Evolutionary conservation across 345 rosid genomes (phyloP), one percentile per base, ranked within the genome.

Genomic region (Hypericum perforatum): DNA sequence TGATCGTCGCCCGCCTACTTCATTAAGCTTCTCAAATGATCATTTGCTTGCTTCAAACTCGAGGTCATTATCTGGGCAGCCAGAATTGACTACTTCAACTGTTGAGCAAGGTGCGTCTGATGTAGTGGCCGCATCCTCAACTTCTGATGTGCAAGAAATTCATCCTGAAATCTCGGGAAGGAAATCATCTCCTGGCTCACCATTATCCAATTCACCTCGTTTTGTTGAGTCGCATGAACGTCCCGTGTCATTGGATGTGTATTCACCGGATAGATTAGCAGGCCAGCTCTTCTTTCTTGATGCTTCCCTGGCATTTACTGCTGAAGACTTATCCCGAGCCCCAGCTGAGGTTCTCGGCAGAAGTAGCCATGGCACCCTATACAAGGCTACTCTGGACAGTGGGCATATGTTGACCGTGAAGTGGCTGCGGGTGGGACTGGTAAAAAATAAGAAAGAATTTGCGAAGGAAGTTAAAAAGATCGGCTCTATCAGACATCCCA

Each of bases 291-390:
- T 76, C 74, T 87, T 85, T 63, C 72, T 87, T 39, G 95, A 87
- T 62, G 49, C 81, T 58, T 87, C 95, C 2, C 67, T 85, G 38
- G 69, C 73, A 64, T 82, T 91, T 64, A 91, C 87, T 37, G 90
- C 86, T 14, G 98, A 91, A 73, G 95, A 91, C 63, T 66, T 91
- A 68, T 86, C 96, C 57, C 76, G 86, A 64, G 98, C 98, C 67
- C 96, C 96, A n/a, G 96, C 98, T 3, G 96, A 91, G 78, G 96
- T 91, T 75, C 89, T 91, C 40, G 96, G 98, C 36, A 79, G 98
- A 75, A 85, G 98, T 80, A 91, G 95, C 66, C 96, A 82, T 66
- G 96, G 96, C 60, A 91, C 98, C 49, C 69, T 86, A 1, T 91
- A 91, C 54, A 86, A 87, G 75, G 98, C 98, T 49, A 87, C 95